phyloP scores from a whole-genome alignment of 495 filamentous ascomycete genomes.

The Niebla homalea region DNA sequence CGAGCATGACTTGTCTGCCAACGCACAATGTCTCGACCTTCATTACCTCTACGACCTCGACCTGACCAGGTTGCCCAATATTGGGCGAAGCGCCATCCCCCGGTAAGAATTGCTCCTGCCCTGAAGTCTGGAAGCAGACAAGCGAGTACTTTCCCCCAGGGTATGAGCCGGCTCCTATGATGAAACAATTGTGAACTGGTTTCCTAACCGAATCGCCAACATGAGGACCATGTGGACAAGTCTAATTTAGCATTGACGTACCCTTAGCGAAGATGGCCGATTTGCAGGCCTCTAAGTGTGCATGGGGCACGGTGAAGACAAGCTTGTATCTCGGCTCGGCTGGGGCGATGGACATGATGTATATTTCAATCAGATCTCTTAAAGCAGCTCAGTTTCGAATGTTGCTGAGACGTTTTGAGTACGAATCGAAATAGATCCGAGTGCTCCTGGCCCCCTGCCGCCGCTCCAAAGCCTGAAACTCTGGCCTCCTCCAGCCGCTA shows the following conservation, averaged over 20 bases:
- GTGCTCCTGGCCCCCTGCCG: no score
- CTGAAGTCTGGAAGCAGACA: conserved; percentile 28
- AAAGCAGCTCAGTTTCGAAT: no score
- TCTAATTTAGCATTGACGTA: not conserved
- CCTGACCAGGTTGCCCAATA: conserved; percentile 25
- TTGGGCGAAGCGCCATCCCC: conserved; percentile 24
- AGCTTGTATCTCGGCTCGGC: conserved; percentile 29
- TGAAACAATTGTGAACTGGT: not conserved
- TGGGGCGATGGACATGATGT: not conserved
- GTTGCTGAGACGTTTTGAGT: no score
- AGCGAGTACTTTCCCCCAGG: conserved; percentile 32
- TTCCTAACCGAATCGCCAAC: not conserved
- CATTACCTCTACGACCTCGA: conserved; percentile 39
- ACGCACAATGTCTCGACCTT: conserved; percentile 41
- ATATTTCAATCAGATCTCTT: no score
- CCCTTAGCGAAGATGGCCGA: conserved; percentile 31
- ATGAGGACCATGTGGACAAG: not conserved
- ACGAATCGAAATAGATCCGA: no score
- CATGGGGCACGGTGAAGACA: conserved; percentile 33
- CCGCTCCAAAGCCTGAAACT: no score
- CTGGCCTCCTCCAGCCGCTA: no score
- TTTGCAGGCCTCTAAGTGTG: conserved; percentile 30
- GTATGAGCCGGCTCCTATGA: conserved; percentile 28
- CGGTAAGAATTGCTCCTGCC: conserved; percentile 31
- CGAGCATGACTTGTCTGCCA: conserved; percentile 32